Evolutionary conservation across 257 asterid genomes (phyloP).

Genomic region (Solanum pimpinellifolium): DNA sequence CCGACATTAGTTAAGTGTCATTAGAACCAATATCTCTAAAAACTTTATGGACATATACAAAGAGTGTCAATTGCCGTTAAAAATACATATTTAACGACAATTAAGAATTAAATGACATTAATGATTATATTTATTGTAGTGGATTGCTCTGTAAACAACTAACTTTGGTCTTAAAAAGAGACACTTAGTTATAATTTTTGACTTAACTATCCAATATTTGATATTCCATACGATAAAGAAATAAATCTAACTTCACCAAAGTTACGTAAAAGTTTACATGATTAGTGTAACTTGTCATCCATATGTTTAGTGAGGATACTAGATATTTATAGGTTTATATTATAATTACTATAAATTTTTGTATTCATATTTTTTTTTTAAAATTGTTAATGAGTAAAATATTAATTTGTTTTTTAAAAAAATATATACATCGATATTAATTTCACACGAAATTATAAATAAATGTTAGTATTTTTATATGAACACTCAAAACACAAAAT

Average conservation of each 20-base stretch:
- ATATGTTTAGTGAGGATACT: too few species aligned
- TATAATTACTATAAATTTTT: too few species aligned
- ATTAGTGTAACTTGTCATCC: background rate
- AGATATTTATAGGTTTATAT: too few species aligned
- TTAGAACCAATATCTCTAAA: too few species aligned
- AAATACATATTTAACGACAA: too few species aligned
- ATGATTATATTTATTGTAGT: too few species aligned
- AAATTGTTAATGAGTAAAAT: background rate
- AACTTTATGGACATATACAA: too few species aligned
- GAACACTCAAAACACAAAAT: background rate
- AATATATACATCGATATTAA: background rate
- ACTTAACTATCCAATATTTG: background rate
- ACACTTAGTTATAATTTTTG: background rate
- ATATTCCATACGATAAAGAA: background rate
- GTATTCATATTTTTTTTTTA: background rate
- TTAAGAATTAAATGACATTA: accelerated
- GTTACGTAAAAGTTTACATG: background rate
- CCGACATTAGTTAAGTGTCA: too few species aligned
- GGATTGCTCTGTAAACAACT: background rate
- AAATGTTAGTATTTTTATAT: background rate
- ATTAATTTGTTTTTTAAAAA: background rate
- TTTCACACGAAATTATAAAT: background rate
- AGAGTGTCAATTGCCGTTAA: too few species aligned
- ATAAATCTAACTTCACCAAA: background rate
- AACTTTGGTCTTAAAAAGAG: background rate